These are phyloP conservation scores for Penicillium riverlandense DNA, from an alignment of 495 filamentous ascomycete genomes.

Conservation along the genomic window DNA sequence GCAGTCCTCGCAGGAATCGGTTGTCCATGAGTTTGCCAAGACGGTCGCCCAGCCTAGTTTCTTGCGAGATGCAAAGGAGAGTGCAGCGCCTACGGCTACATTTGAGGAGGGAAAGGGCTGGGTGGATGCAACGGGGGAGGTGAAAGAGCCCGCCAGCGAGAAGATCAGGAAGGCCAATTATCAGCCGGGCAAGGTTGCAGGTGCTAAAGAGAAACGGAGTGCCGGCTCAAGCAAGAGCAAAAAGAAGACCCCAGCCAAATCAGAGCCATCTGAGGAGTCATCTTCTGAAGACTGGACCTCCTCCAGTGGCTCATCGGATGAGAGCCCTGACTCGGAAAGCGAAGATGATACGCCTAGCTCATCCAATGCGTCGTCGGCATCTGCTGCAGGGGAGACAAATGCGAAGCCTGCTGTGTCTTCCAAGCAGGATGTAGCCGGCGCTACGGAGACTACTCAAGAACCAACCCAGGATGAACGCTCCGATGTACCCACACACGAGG, in stretches of 20 bases:
- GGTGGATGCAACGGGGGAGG: constrained; percentile 70
- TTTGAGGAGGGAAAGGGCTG: constrained; percentile 73
- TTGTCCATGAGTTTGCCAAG: constrained; percentile 77
- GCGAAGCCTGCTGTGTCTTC: background rate
- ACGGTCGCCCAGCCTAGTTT: constrained; percentile 73
- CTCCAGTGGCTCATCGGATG: constrained; percentile 35
- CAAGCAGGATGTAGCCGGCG: no score
- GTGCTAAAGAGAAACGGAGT: constrained; percentile 30
- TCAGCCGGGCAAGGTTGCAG: constrained; percentile 27
- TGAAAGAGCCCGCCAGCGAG: constrained; percentile 54
- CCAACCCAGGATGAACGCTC: background rate
- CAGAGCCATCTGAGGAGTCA: constrained; percentile 8
- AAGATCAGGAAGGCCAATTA: constrained; percentile 26
- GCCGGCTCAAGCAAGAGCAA: background rate
- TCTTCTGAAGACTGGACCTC: constrained; percentile 40
- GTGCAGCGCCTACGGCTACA: constrained; percentile 21
- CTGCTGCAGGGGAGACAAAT: constrained; percentile 11
- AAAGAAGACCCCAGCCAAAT: constrained; percentile 1
- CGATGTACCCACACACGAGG: background rate
- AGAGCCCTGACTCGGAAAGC: constrained; percentile 21
- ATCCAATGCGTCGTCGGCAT: constrained; percentile 19
- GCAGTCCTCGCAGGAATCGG: constrained; percentile 45
- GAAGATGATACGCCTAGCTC: constrained; percentile 16
- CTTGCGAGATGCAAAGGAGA: constrained; percentile 43
- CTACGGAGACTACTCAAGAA: no score